A percentile compares a stretch with the other conserved stretches of the same genome.
Evolutionary conservation across 1,139 yeast genomes (phyloP).

Genomic region (Blastobotrys indianensis): DNA sequence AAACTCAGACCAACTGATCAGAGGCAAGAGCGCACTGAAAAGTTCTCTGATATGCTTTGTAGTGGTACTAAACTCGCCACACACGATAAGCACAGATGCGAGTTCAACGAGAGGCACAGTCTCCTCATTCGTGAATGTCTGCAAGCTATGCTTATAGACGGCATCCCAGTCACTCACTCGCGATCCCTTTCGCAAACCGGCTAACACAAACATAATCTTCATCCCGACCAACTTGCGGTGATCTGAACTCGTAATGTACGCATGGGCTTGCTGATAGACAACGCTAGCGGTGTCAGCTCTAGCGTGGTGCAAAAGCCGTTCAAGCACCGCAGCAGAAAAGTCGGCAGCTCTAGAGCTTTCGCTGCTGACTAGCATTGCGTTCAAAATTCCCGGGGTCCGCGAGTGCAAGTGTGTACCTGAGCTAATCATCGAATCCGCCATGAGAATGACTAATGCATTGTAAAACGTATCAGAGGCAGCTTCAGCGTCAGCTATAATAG

Average conservation of each 20-base stretch:
- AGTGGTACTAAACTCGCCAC: constrained; percentile 23
- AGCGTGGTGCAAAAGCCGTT: constrained; percentile 57
- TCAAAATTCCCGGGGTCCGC: constrained; percentile 48
- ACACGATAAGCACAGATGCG: constrained; percentile 1
- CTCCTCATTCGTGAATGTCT: constrained; percentile 8
- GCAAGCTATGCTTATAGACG: constrained; percentile 3
- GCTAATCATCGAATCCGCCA: constrained; percentile 70
- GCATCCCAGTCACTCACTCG: constrained; percentile 34
- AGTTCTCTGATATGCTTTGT: constrained; percentile 20
- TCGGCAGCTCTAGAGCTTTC: constrained; percentile 12
- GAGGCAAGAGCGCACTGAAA: constrained; percentile 9
- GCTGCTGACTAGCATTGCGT: constrained; percentile 31
- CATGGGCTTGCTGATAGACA: constrained; percentile 30
- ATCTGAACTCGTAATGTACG: constrained; percentile 15
- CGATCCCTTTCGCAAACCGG: constrained; percentile 37
- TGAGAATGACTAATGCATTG: constrained; percentile 55
- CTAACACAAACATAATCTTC: constrained; percentile 26
- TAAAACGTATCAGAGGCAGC: constrained; percentile 42
- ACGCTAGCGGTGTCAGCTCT: constrained; percentile 47
- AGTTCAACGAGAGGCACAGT: constrained; percentile 6
- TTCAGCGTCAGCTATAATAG: constrained; percentile 46
- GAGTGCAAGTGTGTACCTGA: constrained; percentile 73
- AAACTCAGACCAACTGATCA: constrained; percentile 15
- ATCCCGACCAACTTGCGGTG: constrained; percentile 11
- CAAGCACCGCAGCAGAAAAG: constrained; percentile 22